Evolutionary conservation across 768 basidiomycete genomes (phyloP), one percentile per base, ranked within the genome.

Genomic region (Naganishia randhawae): DNA sequence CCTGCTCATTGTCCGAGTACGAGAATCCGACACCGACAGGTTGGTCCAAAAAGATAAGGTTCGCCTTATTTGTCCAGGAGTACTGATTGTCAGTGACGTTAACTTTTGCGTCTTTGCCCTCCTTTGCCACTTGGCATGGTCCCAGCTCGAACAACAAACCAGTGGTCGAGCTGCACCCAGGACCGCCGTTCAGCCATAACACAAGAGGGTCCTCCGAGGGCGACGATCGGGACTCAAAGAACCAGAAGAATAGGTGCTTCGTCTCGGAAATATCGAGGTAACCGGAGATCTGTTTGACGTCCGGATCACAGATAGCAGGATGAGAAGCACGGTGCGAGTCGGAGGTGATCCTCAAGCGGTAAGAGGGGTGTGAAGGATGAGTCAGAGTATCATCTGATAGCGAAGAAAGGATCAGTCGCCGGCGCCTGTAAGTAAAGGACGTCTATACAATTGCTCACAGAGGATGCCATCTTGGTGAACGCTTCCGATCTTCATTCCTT

Each of bases 141-240:
- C 95, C 95, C 25, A 95, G 86, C 76, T 97, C 93, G 73, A 95
- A 91, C 17, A 98, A 83, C 27, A 96, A 85, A 11, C 94, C 94
- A 0, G 90, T 89, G 11, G 87, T 86, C 9, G 87, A 88, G 65
- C 85, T 87, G 67, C 77, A 77, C 17, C 78, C 85, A 25, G 86
- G 87, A 14, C 88, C 88, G 37, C 90, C 90, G 71, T 91, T 91
- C n/a, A 91, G 32, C 94, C 94, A 96, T 53, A 96, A 83, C 10
- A 94, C 84, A 1, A 97, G 84, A 4, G 93, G 94, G 7, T 89
- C 92, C 63, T 86, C 83, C 61, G 84, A 80, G 0, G 95, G 93
- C 19, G 85, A 83, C 64, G 81, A 82, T 39, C 93, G 84, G 0
- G 89, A 86, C 81, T 96, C 94, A 73, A 97, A 83, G 73, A 73